These are phyloP conservation scores for Brassica carinata DNA, from an alignment of 345 rosid species.

Conservation along the genomic window DNA sequence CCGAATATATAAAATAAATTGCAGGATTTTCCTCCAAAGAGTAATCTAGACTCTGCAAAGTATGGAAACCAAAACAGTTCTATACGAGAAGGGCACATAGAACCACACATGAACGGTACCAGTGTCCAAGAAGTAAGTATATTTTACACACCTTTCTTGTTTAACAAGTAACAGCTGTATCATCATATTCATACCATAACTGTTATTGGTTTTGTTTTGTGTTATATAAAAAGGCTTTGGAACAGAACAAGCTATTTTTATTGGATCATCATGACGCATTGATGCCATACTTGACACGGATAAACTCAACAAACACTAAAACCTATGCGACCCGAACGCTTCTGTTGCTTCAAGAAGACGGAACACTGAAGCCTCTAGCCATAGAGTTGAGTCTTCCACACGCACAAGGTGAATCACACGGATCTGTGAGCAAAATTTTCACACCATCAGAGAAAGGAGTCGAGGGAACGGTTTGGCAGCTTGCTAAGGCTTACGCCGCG, in stretches of 20 bases:
- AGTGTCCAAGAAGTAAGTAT: constrained; percentile 52
- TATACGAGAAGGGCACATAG: constrained; percentile 55
- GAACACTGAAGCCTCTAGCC: constrained; percentile 74
- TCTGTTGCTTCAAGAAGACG: constrained; percentile 67
- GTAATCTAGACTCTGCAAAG: constrained; percentile 56
- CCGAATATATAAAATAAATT: neutral
- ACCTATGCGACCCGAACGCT: constrained; percentile 82
- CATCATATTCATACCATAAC: neutral
- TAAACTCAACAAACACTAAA: constrained; percentile 80
- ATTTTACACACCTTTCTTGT: constrained; percentile 3
- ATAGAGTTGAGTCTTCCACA: constrained; percentile 91
- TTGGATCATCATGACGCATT: constrained; percentile 80
- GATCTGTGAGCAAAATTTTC: constrained; percentile 73
- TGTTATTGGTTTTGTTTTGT: neutral
- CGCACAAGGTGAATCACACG: constrained; percentile 69
- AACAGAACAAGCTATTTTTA: constrained; percentile 60
- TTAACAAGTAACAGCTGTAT: neutral
- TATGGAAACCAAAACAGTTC: constrained; percentile 73
- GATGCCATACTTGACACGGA: constrained; percentile 67
- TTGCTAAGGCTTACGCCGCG: constrained; percentile 89
- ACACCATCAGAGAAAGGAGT: constrained; percentile 64
- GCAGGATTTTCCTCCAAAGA: constrained; percentile 80
- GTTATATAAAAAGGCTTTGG: constrained; percentile 54
- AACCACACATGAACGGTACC: constrained; percentile 66
- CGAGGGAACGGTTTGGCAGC: constrained; percentile 76